Percentiles rank a stretch among this genome's conserved stretches.
Conservation (phyloP, 352 stramenopile species). For the Pythium diclinum region DNA sequence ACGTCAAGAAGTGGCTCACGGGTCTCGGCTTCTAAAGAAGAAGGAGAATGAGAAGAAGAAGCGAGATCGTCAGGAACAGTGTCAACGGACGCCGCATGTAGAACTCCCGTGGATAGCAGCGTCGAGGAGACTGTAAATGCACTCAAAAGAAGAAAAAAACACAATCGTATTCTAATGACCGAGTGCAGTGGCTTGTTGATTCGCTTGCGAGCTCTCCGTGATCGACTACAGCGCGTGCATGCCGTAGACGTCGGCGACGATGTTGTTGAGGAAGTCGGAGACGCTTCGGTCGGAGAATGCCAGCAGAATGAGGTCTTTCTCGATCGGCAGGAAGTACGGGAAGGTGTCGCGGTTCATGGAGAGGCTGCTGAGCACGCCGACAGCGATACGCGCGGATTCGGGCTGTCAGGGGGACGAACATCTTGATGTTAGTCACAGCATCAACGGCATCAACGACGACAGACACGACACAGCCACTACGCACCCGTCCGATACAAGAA, state of each 20-base stretch:
- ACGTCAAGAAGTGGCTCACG: slow-evolving; percentile 83
- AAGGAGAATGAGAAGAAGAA: slow-evolving; percentile 5
- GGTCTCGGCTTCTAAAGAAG: slow-evolving; percentile 69
- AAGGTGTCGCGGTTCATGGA: slow-evolving; percentile 78
- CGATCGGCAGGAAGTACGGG: slow-evolving; percentile 73
- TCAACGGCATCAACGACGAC: neutral
- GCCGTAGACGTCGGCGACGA: slow-evolving; percentile 75
- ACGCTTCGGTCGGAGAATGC: slow-evolving; percentile 75
- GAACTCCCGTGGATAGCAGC: neutral
- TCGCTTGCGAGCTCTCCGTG: too few relatives aligned
- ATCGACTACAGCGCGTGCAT: slow-evolving; percentile 69
- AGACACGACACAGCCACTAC: slow-evolving; percentile 9
- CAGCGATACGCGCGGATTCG: slow-evolving; percentile 68
- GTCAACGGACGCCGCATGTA: neutral
- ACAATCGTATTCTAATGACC: slow-evolving; percentile 8
- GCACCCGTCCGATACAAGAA: slow-evolving; percentile 70
- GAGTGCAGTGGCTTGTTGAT: neutral
- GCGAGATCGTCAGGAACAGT: neutral
- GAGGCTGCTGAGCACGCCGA: slow-evolving; percentile 67
- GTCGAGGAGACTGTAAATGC: neutral
- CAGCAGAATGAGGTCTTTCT: slow-evolving; percentile 70
- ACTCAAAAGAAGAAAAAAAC: slow-evolving; percentile 8
- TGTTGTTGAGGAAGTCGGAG: slow-evolving; percentile 76
- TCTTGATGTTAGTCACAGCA: neutral
- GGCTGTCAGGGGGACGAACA: slow-evolving; percentile 33